Conservation (phyloP, 2,329 filamentous ascomycete genomes). For the Verticillium tricorpus region DNA sequence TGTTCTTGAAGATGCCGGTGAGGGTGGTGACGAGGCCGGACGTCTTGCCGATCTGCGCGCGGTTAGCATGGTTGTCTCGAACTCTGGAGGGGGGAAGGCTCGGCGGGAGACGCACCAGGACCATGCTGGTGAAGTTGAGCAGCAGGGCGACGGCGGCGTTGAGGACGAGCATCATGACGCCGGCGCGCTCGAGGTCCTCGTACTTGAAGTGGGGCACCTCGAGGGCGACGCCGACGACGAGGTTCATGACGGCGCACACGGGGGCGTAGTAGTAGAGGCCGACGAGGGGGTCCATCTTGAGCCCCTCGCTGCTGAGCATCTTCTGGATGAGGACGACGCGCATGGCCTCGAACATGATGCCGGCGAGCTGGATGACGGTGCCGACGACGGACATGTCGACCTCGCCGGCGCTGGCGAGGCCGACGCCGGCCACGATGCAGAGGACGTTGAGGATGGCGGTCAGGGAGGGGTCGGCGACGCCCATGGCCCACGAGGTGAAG, state of each 20-base stretch:
- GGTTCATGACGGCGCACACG: slow-evolving; percentile 78
- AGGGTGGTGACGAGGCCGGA: slow-evolving; percentile 81
- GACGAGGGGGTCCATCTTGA: slow-evolving; percentile 89
- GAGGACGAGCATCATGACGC: slow-evolving; percentile 64
- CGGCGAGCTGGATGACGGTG: slow-evolving; percentile 71
- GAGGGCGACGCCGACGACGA: slow-evolving; percentile 64
- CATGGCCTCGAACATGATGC: slow-evolving; percentile 76
- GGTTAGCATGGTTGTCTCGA: slow-evolving; percentile 7
- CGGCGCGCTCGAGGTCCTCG: slow-evolving; percentile 67
- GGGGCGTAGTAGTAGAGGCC: slow-evolving; percentile 88
- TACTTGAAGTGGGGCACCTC: slow-evolving; percentile 67
- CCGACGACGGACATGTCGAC: slow-evolving; percentile 83
- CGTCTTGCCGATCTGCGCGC: slow-evolving; percentile 74
- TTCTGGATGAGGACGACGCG: slow-evolving; percentile 80
- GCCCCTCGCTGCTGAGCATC: slow-evolving; percentile 74
- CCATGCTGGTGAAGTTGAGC: slow-evolving; percentile 79
- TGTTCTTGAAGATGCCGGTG: slow-evolving; percentile 82
- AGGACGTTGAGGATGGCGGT: slow-evolving; percentile 89
- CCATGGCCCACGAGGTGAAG: slow-evolving; percentile 80
- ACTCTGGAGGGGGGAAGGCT: background rate
- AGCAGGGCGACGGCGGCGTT: slow-evolving; percentile 76
- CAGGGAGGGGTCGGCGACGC: slow-evolving; percentile 76
- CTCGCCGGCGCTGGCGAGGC: slow-evolving; percentile 91
- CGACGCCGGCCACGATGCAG: slow-evolving; percentile 87
- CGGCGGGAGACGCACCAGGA: slow-evolving; percentile 59